Evolutionary conservation across 2,329 filamentous ascomycete species (phyloP), one percentile per base, ranked within the genome.

Genomic region (Pestalotiopsis sp.): DNA sequence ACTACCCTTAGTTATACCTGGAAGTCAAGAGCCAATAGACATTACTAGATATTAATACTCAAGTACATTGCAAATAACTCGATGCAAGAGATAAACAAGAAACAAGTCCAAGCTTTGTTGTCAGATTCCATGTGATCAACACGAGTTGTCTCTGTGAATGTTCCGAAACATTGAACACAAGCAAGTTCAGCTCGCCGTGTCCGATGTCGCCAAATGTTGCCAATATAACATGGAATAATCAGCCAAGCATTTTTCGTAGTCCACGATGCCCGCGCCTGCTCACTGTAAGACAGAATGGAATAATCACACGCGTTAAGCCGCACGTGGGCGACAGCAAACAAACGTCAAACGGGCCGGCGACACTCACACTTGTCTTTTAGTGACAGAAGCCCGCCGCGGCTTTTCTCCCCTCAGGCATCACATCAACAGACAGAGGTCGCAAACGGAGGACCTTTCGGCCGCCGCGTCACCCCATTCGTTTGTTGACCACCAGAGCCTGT

Each of bases 1-100:
- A 87, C 71, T 86, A 85, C 70, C 78, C 80, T 66, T 65, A 69
- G 62, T 20, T 36, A 7, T 27, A 17, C 14, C 25, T 27, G 13
- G 23, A 39, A 36, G 13, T n/a, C 25, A 62, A 6, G 9, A 11
- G 14, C 4, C 14, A 17, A 52, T 52, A 20, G 45, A 52, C 20
- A 52, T 52, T 20, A 17, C 45, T 52, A 36, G 2, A 36, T 36
- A 36, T 36, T 9, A 36, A 36, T 36, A 36, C 7, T 9, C 31
- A 36, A 36, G 31, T 36, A 9, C 31, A 9, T 9, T 49, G 7
- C 14, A 49, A 14, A 14, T n/a, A 4, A 45, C 41, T 17, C 11
- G 41, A 12, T 2, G 2, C 41, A 17, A 13, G 41, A 14, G 41
- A 45, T 36, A 36, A 36, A 36, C 31, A 36, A 36, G 31, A 36